phyloP scores from a whole-genome alignment of 768 basidiomycete genomes.

The Lentinus brumalis region DNA sequence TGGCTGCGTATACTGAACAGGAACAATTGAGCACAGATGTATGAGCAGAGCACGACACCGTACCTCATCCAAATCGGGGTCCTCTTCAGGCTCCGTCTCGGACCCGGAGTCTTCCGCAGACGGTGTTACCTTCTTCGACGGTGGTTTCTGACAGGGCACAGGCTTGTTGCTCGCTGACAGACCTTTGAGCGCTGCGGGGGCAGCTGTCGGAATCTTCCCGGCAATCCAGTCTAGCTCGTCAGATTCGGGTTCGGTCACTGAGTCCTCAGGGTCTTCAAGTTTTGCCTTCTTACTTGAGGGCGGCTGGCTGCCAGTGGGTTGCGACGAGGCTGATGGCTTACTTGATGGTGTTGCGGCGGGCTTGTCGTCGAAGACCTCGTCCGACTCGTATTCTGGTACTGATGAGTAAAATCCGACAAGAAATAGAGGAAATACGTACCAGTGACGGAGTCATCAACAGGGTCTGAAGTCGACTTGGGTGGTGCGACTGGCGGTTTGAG shows the following conservation, averaged over 20 bases:
- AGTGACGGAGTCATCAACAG: slow-evolving; percentile 8
- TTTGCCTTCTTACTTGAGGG: not conserved
- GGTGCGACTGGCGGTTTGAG: not conserved
- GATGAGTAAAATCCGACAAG: not conserved
- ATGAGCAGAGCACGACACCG: not conserved
- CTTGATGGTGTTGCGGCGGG: not conserved
- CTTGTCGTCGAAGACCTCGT: slow-evolving; percentile 7
- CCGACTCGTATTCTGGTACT: slow-evolving; percentile 9
- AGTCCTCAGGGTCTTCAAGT: slow-evolving; percentile 5
- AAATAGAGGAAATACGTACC: not conserved
- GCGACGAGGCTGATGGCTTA: not conserved
- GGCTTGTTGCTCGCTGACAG: not conserved
- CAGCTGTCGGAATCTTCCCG: not conserved
- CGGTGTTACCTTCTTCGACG: not conserved
- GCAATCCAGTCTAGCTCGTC: slow-evolving; percentile 23
- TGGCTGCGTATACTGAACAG: slow-evolving; percentile 40
- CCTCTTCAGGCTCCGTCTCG: slow-evolving; percentile 44
- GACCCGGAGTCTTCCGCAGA: slow-evolving; percentile 3
- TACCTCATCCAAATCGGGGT: slow-evolving; percentile 31
- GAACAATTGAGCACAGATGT: not conserved
- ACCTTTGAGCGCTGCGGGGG: not conserved
- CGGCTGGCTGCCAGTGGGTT: not conserved
- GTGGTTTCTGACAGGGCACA: not conserved
- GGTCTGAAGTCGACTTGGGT: not conserved
- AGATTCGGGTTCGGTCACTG: slow-evolving; percentile 49